A percentile compares a stretch with the other conserved stretches of the same genome.
These are phyloP conservation scores for Globisporangium radiosum DNA, from an alignment of 352 stramenopile genomes.

Conservation along the genomic window DNA sequence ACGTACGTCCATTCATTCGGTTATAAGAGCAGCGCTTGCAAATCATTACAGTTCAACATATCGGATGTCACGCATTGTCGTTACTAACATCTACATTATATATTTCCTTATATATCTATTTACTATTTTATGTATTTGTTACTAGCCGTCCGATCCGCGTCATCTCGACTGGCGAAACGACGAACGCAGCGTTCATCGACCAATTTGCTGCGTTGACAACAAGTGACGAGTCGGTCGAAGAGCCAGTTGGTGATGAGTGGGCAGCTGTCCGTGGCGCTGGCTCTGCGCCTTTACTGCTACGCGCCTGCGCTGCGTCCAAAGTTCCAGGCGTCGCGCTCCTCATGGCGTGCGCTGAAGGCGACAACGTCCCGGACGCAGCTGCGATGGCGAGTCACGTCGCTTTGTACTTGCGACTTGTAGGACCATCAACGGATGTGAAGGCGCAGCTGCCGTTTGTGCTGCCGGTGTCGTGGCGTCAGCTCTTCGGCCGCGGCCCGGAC, in stretches of 20 bases:
- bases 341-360: conserved; percentile 67
- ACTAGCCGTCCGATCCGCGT: conserved; percentile 48
- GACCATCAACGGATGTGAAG: background rate
- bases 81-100: background rate
- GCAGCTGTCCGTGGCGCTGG: conserved; percentile 44
- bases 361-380: conserved; percentile 72
- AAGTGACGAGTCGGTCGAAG: background rate
- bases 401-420: conserved; percentile 27
- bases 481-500: conserved; percentile 53
- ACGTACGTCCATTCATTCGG: conserved; percentile 13
- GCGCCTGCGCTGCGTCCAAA: conserved; percentile 23
- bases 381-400: conserved; percentile 48
- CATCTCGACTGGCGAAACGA: conserved; percentile 31
- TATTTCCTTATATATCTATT: background rate
- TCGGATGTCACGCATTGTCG: background rate
- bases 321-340: conserved; percentile 50
- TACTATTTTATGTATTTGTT: background rate
- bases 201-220: conserved; percentile 31
- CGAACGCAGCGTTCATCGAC: conserved; percentile 29
- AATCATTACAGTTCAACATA: background rate
- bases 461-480: conserved; percentile 56
- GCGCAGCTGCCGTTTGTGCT: conserved; percentile 31
- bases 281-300: conserved; percentile 45
- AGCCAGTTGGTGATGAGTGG: conserved; percentile 17
- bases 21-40: background rate